Conservation (phyloP, 2,329 filamentous ascomycete species). For the Fusarium mangiferae region DNA sequence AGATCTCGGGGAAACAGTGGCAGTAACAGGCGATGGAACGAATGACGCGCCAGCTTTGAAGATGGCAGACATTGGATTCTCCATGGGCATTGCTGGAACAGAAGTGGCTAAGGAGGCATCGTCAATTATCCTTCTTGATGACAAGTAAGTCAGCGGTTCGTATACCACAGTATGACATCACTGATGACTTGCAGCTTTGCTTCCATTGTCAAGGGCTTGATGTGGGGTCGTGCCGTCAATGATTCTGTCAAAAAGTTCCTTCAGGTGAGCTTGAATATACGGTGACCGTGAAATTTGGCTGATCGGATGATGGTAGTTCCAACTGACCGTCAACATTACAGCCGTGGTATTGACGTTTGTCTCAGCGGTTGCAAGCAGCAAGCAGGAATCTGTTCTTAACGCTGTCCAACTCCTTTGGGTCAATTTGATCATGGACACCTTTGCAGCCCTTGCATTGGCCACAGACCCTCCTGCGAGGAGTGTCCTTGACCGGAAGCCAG, state of each 20-base stretch:
- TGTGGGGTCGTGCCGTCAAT: constrained; percentile 72
- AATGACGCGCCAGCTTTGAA: constrained; percentile 71
- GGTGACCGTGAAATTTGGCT: background rate
- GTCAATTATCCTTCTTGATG: constrained; percentile 70
- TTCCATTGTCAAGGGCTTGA: constrained; percentile 68
- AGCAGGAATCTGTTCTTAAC: constrained; percentile 64
- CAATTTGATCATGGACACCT: constrained; percentile 73
- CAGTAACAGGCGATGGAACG: constrained; percentile 70
- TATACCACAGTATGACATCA: background rate
- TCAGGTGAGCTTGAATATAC: constrained; percentile 52
- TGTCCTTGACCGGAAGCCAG: constrained; percentile 66
- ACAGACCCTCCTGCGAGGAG: constrained; percentile 69
- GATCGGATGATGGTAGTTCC: constrained; percentile 56
- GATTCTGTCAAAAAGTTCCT: constrained; percentile 73
- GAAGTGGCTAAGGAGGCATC: constrained; percentile 72
- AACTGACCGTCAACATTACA: constrained; percentile 72
- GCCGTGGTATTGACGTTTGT: constrained; percentile 69
- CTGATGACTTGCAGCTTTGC: constrained; percentile 52
- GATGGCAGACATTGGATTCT: constrained; percentile 70
- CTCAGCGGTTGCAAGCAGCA: constrained; percentile 63
- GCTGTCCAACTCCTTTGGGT: constrained; percentile 72
- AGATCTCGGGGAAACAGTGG: constrained; percentile 68
- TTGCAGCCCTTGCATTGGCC: constrained; percentile 71
- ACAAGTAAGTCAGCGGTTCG: constrained; percentile 54
- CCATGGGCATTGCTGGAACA: constrained; percentile 72